A percentile compares a stretch with the other conserved stretches of the same genome.
Conservation (phyloP, 768 basidiomycete genomes). For the Boletus reticuloceps region DNA sequence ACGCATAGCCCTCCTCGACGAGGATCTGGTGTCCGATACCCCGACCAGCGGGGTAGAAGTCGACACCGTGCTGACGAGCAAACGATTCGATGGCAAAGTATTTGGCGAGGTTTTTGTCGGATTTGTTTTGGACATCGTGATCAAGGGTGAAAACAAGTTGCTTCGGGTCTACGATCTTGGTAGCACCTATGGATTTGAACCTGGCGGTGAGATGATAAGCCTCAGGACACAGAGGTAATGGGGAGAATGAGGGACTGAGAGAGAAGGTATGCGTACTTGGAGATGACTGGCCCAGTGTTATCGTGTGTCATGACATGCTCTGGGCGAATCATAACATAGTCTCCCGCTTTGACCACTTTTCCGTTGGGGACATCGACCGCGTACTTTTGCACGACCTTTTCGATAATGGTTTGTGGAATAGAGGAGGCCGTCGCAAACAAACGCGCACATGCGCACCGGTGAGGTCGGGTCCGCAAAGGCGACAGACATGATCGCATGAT, state of each 20-base stretch:
- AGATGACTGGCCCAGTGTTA: slow-evolving; percentile 97
- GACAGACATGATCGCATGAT: slow-evolving; percentile 14
- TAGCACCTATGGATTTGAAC: slow-evolving; percentile 94
- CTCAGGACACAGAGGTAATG: background rate
- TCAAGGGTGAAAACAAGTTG: slow-evolving; percentile 97
- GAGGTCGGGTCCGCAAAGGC: slow-evolving; percentile 3
- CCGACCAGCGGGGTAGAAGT: slow-evolving; percentile 96
- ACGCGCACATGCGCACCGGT: slow-evolving; percentile 10
- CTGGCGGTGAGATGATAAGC: slow-evolving; percentile 37
- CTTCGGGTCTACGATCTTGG: slow-evolving; percentile 68
- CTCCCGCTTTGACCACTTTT: slow-evolving; percentile 84
- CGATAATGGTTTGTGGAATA: slow-evolving; percentile 84
- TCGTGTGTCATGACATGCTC: slow-evolving; percentile 99
- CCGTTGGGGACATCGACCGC: slow-evolving; percentile 84
- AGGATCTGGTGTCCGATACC: slow-evolving; percentile 98
- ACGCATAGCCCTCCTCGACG: slow-evolving; percentile 98
- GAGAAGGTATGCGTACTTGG: slow-evolving; percentile 61
- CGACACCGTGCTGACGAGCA: slow-evolving; percentile 78
- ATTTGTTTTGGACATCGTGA: slow-evolving; percentile 97
- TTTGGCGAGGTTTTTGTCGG: slow-evolving; percentile 85
- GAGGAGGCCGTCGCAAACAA: slow-evolving; percentile 33
- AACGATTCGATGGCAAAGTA: slow-evolving; percentile 91
- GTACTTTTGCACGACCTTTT: slow-evolving; percentile 98
- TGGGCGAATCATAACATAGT: slow-evolving; percentile 99
- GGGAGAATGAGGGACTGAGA: slow-evolving; percentile 32